These are phyloP conservation scores for Neonectria faginata DNA, from an alignment of 2,329 filamentous ascomycete genomes.

Conservation along the genomic window DNA sequence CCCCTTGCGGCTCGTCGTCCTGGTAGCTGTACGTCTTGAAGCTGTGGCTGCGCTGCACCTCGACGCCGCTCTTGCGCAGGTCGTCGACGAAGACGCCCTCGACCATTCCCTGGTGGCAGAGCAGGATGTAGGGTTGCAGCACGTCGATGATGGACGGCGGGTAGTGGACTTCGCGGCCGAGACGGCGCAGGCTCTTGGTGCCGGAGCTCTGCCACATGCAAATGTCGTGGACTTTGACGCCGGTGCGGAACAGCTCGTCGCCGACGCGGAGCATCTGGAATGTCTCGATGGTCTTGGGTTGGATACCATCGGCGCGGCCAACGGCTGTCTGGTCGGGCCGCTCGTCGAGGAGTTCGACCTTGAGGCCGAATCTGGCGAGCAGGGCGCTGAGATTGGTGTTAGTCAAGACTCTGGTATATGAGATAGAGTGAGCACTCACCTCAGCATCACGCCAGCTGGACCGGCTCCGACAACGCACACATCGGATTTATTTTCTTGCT, in stretches of 20 bases:
- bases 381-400: conserved; percentile 21
- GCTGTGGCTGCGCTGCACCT: conserved; percentile 70
- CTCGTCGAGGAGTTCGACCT: conserved; percentile 74
- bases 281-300: conserved; percentile 82
- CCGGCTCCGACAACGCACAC: conserved; percentile 66
- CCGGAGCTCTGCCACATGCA: conserved; percentile 73
- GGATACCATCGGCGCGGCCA: conserved; percentile 76
- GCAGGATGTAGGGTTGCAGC: conserved; percentile 65
- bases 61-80: conserved; percentile 69
- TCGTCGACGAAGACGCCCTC: conserved; percentile 77
- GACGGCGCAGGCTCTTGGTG: conserved; percentile 64
- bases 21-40: conserved; percentile 67
- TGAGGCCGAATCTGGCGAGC: conserved; percentile 62
- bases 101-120: conserved; percentile 79
- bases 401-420: neutral
- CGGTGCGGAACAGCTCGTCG: conserved; percentile 72
- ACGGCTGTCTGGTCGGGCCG: conserved; percentile 73
- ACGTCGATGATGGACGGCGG: conserved; percentile 66
- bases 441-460: conserved; percentile 66
- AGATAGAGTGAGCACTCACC: conserved; percentile 16
- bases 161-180: conserved; percentile 75
- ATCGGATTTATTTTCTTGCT: conserved; percentile 47
- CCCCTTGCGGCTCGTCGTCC: conserved; percentile 47
- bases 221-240: conserved; percentile 78
- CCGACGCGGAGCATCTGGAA: conserved; percentile 76